These are phyloP conservation scores for Paraphoma sp. DNA, from an alignment of 2,329 filamentous ascomycete species.

Conservation along the genomic window DNA sequence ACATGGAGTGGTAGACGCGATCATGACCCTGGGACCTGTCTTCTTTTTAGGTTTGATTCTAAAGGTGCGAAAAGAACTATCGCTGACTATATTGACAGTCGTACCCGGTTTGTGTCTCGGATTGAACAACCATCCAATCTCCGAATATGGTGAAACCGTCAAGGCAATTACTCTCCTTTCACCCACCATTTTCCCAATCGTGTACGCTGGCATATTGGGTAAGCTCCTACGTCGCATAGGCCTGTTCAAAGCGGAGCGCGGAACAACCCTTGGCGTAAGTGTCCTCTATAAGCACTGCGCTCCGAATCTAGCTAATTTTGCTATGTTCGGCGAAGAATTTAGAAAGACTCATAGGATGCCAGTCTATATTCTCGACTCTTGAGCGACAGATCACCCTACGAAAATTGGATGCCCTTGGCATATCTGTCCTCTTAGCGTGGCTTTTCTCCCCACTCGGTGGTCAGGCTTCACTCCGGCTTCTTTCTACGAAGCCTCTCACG, in stretches of 20 bases:
- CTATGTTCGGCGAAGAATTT: conserved; percentile 1
- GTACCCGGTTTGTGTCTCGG: background rate
- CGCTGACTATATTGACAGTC: background rate
- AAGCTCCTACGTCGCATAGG: conserved; percentile 13
- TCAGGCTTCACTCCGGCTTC: conserved; percentile 12
- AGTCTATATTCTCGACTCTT: conserved; percentile 14
- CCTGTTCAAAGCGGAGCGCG: conserved; percentile 9
- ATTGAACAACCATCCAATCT: background rate
- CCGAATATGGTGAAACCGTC: conserved; percentile 10
- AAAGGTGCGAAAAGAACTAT: background rate
- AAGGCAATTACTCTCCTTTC: conserved; percentile 10
- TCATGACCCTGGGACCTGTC: background rate
- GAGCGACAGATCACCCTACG: conserved; percentile 13
- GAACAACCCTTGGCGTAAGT: conserved; percentile 10
- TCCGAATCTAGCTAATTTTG: no score
- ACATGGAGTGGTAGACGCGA: background rate
- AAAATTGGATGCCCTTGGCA: conserved; percentile 7
- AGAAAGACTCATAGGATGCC: conserved; percentile 15
- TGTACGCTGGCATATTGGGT: conserved; percentile 16
- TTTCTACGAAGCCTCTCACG: background rate
- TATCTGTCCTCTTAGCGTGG: conserved; percentile 7
- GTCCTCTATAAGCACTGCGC: background rate
- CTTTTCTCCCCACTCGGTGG: conserved; percentile 13
- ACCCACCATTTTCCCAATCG: conserved; percentile 16
- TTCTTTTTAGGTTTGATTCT: background rate